phyloP scores from a whole-genome alignment of 805 yeast species.

The Saccharomycopsis olivae region DNA sequence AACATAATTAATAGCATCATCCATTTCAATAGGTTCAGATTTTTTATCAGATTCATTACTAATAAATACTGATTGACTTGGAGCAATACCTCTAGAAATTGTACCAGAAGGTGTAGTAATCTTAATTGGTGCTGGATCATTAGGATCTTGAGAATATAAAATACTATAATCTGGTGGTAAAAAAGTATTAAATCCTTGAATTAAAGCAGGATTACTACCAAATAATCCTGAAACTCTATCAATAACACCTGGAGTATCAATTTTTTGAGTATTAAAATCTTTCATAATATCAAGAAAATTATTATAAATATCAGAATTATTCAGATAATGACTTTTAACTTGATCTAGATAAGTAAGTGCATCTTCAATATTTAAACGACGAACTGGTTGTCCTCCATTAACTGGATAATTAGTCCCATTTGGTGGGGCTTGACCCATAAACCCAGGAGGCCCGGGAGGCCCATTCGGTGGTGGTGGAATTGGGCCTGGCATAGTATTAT shows the following conservation, averaged over 20 bases:
- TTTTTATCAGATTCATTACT: slow-evolving; percentile 7
- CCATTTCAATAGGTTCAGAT: slow-evolving; percentile 59
- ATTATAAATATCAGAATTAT: slow-evolving; percentile 92
- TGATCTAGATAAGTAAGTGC: slow-evolving; percentile 93
- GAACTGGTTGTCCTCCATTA: background rate
- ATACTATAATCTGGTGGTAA: slow-evolving; percentile 94
- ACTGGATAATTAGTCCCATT: background rate
- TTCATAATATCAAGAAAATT: slow-evolving; percentile 96
- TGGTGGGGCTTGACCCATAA: background rate
- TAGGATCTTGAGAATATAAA: slow-evolving; percentile 81
- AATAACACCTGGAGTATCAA: slow-evolving; percentile 97
- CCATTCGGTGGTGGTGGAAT: background rate
- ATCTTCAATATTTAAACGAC: slow-evolving; percentile 72
- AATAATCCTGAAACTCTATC: slow-evolving; percentile 87
- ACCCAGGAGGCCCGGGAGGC: background rate
- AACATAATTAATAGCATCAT: slow-evolving; percentile 93
- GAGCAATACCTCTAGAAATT: slow-evolving; percentile 25
- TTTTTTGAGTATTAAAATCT: slow-evolving; percentile 91
- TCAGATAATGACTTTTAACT: slow-evolving; percentile 84
- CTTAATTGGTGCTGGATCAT: slow-evolving; percentile 84
- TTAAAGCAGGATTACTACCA: slow-evolving; percentile 85
- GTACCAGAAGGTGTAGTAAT: slow-evolving; percentile 96
- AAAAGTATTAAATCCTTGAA: slow-evolving; percentile 96
- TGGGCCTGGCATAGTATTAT: background rate
- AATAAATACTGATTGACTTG: slow-evolving; percentile 3